These are phyloP conservation scores for Chenopodium album DNA, from an alignment of 148 eudicot species.

Conservation along the genomic window DNA sequence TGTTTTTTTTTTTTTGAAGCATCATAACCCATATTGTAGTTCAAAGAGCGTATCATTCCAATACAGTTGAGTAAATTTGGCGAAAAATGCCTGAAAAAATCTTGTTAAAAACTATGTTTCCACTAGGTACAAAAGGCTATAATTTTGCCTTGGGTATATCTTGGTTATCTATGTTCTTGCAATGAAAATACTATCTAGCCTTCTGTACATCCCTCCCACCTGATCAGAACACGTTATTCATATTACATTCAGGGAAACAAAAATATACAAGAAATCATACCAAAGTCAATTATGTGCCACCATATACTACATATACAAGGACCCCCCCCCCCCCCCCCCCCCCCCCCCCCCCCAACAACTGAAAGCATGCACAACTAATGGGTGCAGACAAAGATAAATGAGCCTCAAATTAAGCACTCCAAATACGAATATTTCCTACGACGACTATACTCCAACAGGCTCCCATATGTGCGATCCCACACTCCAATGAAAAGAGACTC, in stretches of 20 bases:
- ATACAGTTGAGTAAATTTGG: too few species aligned
- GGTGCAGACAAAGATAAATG: neutral
- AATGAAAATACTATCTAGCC: conserved; percentile 13
- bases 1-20: too few species aligned
- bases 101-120: too few species aligned
- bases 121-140: too few species aligned
- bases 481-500: conserved; percentile 79
- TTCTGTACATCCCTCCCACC: conserved; percentile 31
- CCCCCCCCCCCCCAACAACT: too few species aligned
- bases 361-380: neutral
- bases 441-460: conserved; percentile 80
- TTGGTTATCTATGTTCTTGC: neutral
- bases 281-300: neutral
- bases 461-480: conserved; percentile 87
- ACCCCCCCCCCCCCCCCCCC: neutral
- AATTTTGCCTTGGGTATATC: neutral
- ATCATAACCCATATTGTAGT: too few species aligned
- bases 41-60: too few species aligned
- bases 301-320: conserved; percentile 12
- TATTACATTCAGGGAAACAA: neutral
- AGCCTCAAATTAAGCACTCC: conserved; percentile 48
- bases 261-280: neutral
- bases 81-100: too few species aligned
- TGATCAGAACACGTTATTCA: neutral
- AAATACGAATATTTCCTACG: conserved; percentile 58